phyloP scores from a whole-genome alignment of 768 basidiomycete species.

The Mycena floridula region DNA sequence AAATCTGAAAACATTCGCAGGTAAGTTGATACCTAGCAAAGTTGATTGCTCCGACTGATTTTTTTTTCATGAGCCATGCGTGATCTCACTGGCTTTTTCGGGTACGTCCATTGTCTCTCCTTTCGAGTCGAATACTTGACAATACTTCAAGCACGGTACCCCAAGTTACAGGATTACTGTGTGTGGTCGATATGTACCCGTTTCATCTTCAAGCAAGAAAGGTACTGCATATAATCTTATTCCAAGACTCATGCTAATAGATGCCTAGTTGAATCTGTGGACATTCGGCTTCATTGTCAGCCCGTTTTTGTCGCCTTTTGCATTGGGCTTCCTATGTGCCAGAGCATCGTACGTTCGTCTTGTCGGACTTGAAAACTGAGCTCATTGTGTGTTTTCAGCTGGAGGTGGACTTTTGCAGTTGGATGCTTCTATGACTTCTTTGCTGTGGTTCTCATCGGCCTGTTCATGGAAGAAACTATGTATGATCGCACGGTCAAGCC shows the following conservation, averaged over 20 bases:
- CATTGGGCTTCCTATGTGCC: slow-evolving; percentile 63
- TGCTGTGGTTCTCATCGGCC: slow-evolving; percentile 48
- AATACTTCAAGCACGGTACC: slow-evolving; percentile 49
- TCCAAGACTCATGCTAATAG: not conserved
- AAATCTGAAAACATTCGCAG: slow-evolving; percentile 49
- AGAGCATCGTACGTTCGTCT: no score
- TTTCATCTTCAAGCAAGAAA: slow-evolving; percentile 67
- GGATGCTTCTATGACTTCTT: slow-evolving; percentile 52
- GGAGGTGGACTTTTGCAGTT: slow-evolving; percentile 65
- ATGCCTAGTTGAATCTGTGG: slow-evolving; percentile 54
- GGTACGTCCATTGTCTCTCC: slow-evolving; percentile 19
- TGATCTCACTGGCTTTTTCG: slow-evolving; percentile 52
- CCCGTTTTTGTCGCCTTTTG: slow-evolving; percentile 58
- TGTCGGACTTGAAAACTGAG: no score
- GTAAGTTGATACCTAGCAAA: slow-evolving; percentile 23
- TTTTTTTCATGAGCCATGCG: no score
- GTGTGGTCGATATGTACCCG: slow-evolving; percentile 59
- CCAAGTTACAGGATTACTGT: slow-evolving; percentile 50
- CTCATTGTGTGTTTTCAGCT: no score
- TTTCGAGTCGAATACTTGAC: not conserved
- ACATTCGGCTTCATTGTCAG: slow-evolving; percentile 70
- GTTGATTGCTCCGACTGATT: not conserved
- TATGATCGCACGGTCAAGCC: slow-evolving; percentile 55
- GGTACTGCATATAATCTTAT: slow-evolving; percentile 19
- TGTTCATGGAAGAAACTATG: slow-evolving; percentile 68